Evolutionary conservation across 768 basidiomycete genomes (phyloP), one percentile per base, ranked within the genome.

Genomic region (Hemileccinum rubropunctum): DNA sequence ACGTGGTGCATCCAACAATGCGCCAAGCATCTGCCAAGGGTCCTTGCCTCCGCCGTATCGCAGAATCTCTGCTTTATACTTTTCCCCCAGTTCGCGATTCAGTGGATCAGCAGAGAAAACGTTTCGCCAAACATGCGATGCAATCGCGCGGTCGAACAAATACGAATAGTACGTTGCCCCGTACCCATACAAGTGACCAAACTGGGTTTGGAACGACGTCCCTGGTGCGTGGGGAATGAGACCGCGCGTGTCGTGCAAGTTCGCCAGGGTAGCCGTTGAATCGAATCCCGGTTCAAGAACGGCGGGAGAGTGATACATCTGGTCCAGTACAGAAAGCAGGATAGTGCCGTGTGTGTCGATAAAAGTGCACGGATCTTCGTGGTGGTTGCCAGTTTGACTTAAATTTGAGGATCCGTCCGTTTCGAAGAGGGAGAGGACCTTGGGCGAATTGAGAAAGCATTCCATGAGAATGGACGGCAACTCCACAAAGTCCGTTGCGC

Each of bases 391-490:
- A 0, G 73, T 72, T 54, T 81, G 79, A 3, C 73, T 73, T 6
- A 70, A 42, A 0, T 71, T 59, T 4, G 76, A 72, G 12, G 76
- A 75, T 15, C 72, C 73, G n/a, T 82, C 71, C 7, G 71, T 60
- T 54, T 82, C 78, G 61, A 93, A 91, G 15, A 95, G 80, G 6
- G 87, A 82, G 20, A 98, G 80, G 26, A 98, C 91, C 13, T 73
- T 68, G 0, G 91, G 82, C 0, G 95, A 95, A 36, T 80, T 86
- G 36, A 95, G 80, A 75, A 99, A 98, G 63, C 94, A 92, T 65
- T 99, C 97, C 97, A 98, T 98, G 18, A 99, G 81, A 60, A 98
- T 94, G 10, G 95, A 98, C 0, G 97, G 97, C 6, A 99, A 75
- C 64, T 99, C 97, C 50, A 98, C 95, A 61, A 99, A 97, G 65